A percentile compares a stretch with the other conserved stretches of the same genome.
Conservation (phyloP, 2,329 filamentous ascomycete species). For the Clarireedia sp. region DNA sequence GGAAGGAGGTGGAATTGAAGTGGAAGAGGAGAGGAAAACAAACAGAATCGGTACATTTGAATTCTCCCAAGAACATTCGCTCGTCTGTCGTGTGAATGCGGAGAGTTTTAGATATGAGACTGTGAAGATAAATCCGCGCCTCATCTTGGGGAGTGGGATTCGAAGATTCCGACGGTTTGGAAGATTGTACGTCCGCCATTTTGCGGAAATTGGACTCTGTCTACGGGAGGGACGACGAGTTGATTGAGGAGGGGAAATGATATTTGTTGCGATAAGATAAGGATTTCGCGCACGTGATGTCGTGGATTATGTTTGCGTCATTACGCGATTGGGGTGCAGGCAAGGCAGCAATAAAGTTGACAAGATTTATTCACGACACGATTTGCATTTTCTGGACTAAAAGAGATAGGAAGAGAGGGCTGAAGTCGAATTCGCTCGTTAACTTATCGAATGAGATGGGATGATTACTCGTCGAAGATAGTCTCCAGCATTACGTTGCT, state of each 20-base stretch:
- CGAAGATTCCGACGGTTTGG: not conserved
- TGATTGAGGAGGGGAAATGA: not conserved
- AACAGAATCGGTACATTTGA: slow-evolving; percentile 94
- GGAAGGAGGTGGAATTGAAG: not conserved
- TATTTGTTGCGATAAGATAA: slow-evolving; percentile 12
- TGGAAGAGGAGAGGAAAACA: slow-evolving; percentile 26
- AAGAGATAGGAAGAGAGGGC: not conserved
- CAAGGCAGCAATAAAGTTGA: not conserved
- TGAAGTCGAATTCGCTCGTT: not conserved
- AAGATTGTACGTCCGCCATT: not conserved
- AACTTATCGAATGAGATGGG: not conserved
- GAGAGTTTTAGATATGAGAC: slow-evolving; percentile 70
- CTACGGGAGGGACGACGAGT: not conserved
- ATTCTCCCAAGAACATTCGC: slow-evolving; percentile 79
- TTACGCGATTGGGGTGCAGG: not conserved
- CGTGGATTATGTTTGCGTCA: slow-evolving; percentile 5
- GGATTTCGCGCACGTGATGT: not conserved
- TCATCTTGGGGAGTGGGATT: slow-evolving; percentile 33
- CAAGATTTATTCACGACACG: not conserved
- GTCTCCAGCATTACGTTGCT: too few species aligned
- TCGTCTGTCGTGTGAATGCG: slow-evolving; percentile 74
- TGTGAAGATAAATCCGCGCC: slow-evolving; percentile 48
- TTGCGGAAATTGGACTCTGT: not conserved
- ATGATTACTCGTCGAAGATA: not conserved
- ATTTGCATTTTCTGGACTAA: too few species aligned